Evolutionary conservation across 1,284 basidiomycete species (phyloP).

Genomic region (Omphalotus olearius): DNA sequence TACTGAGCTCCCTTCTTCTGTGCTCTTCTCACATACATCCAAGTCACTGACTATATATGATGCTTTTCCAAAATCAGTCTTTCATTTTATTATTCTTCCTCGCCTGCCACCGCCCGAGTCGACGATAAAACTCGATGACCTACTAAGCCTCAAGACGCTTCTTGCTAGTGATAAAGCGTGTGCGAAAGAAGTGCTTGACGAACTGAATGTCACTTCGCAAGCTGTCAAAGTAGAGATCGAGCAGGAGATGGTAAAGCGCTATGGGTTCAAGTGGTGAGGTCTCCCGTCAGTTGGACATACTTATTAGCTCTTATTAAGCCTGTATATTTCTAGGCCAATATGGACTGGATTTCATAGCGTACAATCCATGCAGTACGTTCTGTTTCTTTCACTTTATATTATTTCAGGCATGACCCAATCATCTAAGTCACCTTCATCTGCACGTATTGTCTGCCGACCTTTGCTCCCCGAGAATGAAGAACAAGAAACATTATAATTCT

Average conservation of each 20-base stretch:
- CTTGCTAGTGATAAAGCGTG: slow-evolving; percentile 48
- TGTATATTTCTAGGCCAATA: slow-evolving; percentile 27
- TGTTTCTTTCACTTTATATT: no score
- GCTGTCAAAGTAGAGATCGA: slow-evolving; percentile 58
- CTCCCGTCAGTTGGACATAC: not conserved
- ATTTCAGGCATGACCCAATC: not conserved
- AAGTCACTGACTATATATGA: slow-evolving; percentile 78
- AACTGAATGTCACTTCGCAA: slow-evolving; percentile 54
- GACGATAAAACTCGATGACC: slow-evolving; percentile 31
- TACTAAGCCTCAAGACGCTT: slow-evolving; percentile 60
- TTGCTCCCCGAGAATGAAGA: slow-evolving; percentile 71
- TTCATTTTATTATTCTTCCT: slow-evolving; percentile 81
- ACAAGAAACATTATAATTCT: slow-evolving; percentile 93
- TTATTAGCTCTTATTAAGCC: no score
- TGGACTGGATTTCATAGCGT: slow-evolving; percentile 86
- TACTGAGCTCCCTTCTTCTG: slow-evolving; percentile 48
- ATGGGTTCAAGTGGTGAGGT: slow-evolving; percentile 74
- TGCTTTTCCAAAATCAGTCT: slow-evolving; percentile 80
- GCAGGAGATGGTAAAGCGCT: slow-evolving; percentile 76
- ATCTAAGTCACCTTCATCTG: slow-evolving; percentile 74
- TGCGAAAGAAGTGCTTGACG: slow-evolving; percentile 52
- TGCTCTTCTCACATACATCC: slow-evolving; percentile 60
- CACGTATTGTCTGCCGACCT: slow-evolving; percentile 88
- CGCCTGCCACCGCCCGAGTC: slow-evolving; percentile 35
- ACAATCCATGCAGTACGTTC: slow-evolving; percentile 70